Evolutionary conservation across 805 yeast species (phyloP).

Genomic region (Candida peoriensis): DNA sequence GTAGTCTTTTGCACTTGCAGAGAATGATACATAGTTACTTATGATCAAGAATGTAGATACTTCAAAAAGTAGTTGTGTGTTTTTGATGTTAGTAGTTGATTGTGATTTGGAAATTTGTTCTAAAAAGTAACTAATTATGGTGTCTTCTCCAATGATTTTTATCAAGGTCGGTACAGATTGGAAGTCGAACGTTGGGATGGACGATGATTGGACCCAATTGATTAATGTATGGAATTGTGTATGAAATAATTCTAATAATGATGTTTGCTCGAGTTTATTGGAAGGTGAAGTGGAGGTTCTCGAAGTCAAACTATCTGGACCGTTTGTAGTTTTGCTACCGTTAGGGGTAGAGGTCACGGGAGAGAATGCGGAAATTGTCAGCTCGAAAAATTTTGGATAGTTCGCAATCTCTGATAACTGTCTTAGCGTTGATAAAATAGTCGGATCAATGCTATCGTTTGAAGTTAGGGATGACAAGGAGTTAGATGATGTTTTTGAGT

Average conservation of each 20-base stretch:
- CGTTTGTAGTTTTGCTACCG: too few relatives aligned
- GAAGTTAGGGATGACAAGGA: too few relatives aligned
- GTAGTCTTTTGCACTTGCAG: conserved; percentile 1
- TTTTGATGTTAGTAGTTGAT: conserved; percentile 11
- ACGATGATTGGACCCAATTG: conserved; percentile 21
- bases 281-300: not conserved
- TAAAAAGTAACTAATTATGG: conserved; percentile 17
- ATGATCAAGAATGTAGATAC: conserved; percentile 16
- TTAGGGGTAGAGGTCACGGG: too few relatives aligned
- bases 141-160: conserved; percentile 15
- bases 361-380: not conserved
- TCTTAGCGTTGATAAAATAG: conserved; percentile 11
- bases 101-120: conserved; percentile 15
- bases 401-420: conserved; percentile 7
- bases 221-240: conserved; percentile 15
- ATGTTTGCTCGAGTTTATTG: conserved; percentile 1
- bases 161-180: conserved; percentile 11
- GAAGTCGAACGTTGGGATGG: conserved; percentile 15
- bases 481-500: conserved; percentile 3
- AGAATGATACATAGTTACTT: conserved; percentile 9
- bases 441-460: conserved; percentile 18
- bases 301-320: too few relatives aligned
- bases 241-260: conserved; percentile 15
- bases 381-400: conserved; percentile 4
- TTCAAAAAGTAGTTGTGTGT: conserved; percentile 14